Evolutionary conservation across 352 stramenopile genomes (phyloP), one percentile per base, ranked within the genome.

Genomic region (Phytophthora fragariaefolia): DNA sequence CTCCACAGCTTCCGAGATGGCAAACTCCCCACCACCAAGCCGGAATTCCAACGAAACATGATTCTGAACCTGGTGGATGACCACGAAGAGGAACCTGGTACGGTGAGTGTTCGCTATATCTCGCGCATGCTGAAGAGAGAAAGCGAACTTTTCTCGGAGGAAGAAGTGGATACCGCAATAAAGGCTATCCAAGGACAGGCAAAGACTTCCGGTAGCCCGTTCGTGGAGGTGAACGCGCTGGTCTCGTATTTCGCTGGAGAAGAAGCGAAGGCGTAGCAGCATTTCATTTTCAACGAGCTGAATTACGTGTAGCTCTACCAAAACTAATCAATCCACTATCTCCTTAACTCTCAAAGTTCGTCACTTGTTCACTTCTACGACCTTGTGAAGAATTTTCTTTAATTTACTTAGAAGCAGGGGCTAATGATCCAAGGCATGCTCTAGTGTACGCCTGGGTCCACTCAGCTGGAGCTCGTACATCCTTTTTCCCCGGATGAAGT

Each of bases 21-120:
- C 27, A 81, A 84, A n/a, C 70, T 91, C 32, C 80, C 80, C 7
- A 71, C 66, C 48, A 83, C 64, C n/a, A 76, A 74, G 9, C 34
- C 68, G 1, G 78, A 91, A 42, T 63, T 91, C 63, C 82, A 75
- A 12, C 68, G 74, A 52, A 89, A 89, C 38, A 88, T 91, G 69
- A 71, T 91, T 28, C 59, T 76, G 24, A 66, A 80, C 34, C 74
- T 88, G 13, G 67, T 79, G 6, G 69, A 87, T 45, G 80, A 80
- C 1, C 80, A 91, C 63, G 78, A 91, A 66, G 80, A 91, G 63
- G 80, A 89, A 10, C 62, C 60, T 1, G 79, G 74, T 20, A 79
- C 58, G 4, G 61, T 91, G 17, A 89, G 77, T 17, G 50, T 77
- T 40, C 75, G 74, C 24, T 90, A 89, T 69, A 82, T 92, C 51